Evolutionary conservation across 495 filamentous ascomycete species (phyloP), one percentile per base, ranked within the genome.

Genomic region (Usnea hakonensis): DNA sequence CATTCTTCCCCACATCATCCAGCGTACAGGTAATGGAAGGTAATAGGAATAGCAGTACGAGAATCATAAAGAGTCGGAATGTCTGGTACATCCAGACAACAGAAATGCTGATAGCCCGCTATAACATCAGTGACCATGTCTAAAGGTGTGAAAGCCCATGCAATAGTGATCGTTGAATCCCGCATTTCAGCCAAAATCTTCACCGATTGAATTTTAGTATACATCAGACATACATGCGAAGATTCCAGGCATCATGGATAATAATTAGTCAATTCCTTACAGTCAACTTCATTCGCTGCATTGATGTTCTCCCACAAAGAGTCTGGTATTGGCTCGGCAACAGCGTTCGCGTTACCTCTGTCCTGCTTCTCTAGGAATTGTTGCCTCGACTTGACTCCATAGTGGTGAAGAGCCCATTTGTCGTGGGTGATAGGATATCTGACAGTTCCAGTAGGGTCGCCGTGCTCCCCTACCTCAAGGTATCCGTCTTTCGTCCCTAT

Each of bases 321-420:
- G 21, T 28, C 21, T 13, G 44, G 44, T 48, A 48, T 14, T 23
- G 44, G 44, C 44, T 48, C 28, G 44, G 44, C 44, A 48, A 48
- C 21, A 9, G 44, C 44, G 16, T 48, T 48, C 8, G 44, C 44
- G 9, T 48, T 48, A 26, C 60, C 60, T 36, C 60, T 63, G 35
- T 33, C 33, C 23, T 41, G 32, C 37, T 57, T 63, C 33, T 44
- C 53, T 32, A 43, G 30, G 46, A 63, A 57, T 8, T 63, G 35
- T 28, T 63, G 38, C 37, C 60, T 19, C 32, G 52, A 55, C 52
- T 56, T 56, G 6, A 44, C 26, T 1, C 52, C 60, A 35, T 38
- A 63, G 35, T 63, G 60, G 26, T 63, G 60, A 28, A 63, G 56
- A 36, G 60, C 60, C 60, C 60, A 57, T 11, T 38, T 13, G 2